Evolutionary conservation across 1,284 basidiomycete species (phyloP), one percentile per base, ranked within the genome.

Genomic region (Earliella scabrosa): DNA sequence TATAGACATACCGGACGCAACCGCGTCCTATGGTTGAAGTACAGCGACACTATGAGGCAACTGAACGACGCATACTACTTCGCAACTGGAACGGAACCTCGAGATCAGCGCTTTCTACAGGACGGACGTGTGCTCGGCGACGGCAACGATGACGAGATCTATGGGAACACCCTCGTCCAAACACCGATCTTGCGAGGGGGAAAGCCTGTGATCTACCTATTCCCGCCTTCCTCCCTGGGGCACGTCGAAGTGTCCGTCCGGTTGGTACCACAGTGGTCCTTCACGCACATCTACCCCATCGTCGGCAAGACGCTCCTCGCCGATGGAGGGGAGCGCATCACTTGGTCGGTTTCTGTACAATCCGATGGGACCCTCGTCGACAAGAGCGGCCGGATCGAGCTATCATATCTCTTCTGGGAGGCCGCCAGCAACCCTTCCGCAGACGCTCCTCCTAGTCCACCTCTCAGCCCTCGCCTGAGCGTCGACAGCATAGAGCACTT

Each of bases 261-360:
- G 2, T 41, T 55, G 26, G 20, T 21, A 4, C 45, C 35, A 4
- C 45, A 54, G 32, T 54, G 52, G 52, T 11, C 18, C n/a, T 54
- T 54, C 39, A 34, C 52, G 3, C 45, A 41, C 27, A 21, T 54
- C 34, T 54, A 54, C 41, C 52, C 52, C 35, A 18, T 48, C 26
- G n/a, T 32, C 27, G 9, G 24, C 45, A 13, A 9, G 11, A 35
- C 34, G 18, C 7, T 11, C 24, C 23, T 49, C 16, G n/a, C 9
- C 6, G 26, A 40, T 13, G 46, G 36, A 23, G 24, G 27, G 26
- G 54, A 68, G 34, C 29, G 50, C 14, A 53, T 69, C 23, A 45
- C 44, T 16, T 74, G 71, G 73, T 52, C 56, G 1, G 66, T 75
- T 24, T 50, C 58, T 3, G 70, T 69, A 0, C 32, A 62, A 9